These are phyloP conservation scores for Pseudogymnoascus sp. DNA, from an alignment of 2,329 filamentous ascomycete genomes.

Conservation along the genomic window DNA sequence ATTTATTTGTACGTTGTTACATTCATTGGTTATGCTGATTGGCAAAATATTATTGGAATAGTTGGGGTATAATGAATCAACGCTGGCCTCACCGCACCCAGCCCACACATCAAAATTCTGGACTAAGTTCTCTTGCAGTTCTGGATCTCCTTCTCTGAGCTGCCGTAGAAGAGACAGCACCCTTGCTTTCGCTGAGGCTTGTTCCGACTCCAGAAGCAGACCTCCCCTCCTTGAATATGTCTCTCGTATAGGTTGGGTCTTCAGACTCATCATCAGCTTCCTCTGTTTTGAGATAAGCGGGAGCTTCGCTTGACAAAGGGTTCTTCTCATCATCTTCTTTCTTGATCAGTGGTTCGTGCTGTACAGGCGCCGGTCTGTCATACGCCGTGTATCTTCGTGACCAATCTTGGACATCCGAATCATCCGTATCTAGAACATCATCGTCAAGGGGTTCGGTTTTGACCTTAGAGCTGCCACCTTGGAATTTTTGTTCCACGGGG, in stretches of 20 bases:
- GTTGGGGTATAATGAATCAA: conserved; percentile 7
- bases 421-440: conserved; percentile 21
- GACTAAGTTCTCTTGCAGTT: neutral
- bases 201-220: conserved; percentile 47
- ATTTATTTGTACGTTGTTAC: neutral
- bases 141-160: conserved; percentile 23
- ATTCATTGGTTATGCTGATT: neutral
- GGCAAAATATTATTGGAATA: neutral
- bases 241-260: conserved; percentile 29
- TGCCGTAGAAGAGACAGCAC: conserved; percentile 11
- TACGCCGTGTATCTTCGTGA: conserved; percentile 39
- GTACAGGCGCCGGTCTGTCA: conserved; percentile 35
- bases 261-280: conserved; percentile 43
- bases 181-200: conserved; percentile 39
- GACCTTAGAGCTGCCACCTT: conserved; percentile 12
- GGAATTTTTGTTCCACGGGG: conserved; percentile 21
- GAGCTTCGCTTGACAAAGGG: conserved; percentile 19
- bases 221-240: conserved; percentile 24
- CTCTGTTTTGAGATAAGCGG: conserved; percentile 27
- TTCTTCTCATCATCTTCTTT: conserved; percentile 23
- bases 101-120: neutral
- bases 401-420: conserved; percentile 34
- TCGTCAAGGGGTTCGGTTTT: conserved; percentile 24
- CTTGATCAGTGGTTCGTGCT: conserved; percentile 30
- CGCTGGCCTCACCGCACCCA: neutral